A percentile compares a stretch with the other conserved stretches of the same genome.
Evolutionary conservation across 2,329 filamentous ascomycete species (phyloP).

Genomic region (Neonectria hederae): DNA sequence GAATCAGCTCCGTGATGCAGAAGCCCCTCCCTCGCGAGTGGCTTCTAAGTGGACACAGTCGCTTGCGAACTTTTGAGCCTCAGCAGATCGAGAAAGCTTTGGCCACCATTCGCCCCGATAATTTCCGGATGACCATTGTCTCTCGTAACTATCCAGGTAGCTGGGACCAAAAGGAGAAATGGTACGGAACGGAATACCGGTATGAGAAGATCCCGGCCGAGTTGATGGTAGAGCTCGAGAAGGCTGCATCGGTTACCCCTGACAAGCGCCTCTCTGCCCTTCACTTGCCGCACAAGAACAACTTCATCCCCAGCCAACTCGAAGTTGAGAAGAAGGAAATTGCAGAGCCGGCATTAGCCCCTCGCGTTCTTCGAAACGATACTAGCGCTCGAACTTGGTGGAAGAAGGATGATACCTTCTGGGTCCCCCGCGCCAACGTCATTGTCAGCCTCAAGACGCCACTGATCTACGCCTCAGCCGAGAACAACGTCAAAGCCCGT

Average conservation of each 20-base stretch:
- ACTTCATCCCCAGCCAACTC: constrained; percentile 92
- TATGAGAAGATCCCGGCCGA: constrained; percentile 81
- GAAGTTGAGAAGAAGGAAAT: constrained; percentile 95
- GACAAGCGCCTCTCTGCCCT: constrained; percentile 73
- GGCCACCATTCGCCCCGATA: constrained; percentile 81
- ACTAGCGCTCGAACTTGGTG: constrained; percentile 85
- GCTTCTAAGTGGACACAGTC: constrained; percentile 81
- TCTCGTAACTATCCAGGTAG: constrained; percentile 84
- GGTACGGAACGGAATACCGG: constrained; percentile 97
- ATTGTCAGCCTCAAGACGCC: constrained; percentile 83
- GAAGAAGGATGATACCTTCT: constrained; percentile 98
- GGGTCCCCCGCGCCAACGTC: constrained; percentile 94
- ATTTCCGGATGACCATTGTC: constrained; percentile 85
- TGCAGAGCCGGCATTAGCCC: constrained; percentile 75
- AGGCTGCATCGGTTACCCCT: constrained; percentile 67
- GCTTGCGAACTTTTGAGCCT: constrained; percentile 83
- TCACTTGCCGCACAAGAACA: constrained; percentile 90
- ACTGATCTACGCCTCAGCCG: constrained; percentile 79
- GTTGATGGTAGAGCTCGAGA: constrained; percentile 75
- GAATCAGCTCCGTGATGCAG: constrained; percentile 88
- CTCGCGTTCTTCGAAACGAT: constrained; percentile 87
- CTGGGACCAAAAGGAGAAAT: constrained; percentile 91
- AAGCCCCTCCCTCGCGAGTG: constrained; percentile 86
- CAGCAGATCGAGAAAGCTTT: constrained; percentile 79
- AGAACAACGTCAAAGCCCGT: constrained; percentile 79